Evolutionary conservation across 2,329 filamentous ascomycete species (phyloP).

Genomic region (Cladophialophora psammophila): DNA sequence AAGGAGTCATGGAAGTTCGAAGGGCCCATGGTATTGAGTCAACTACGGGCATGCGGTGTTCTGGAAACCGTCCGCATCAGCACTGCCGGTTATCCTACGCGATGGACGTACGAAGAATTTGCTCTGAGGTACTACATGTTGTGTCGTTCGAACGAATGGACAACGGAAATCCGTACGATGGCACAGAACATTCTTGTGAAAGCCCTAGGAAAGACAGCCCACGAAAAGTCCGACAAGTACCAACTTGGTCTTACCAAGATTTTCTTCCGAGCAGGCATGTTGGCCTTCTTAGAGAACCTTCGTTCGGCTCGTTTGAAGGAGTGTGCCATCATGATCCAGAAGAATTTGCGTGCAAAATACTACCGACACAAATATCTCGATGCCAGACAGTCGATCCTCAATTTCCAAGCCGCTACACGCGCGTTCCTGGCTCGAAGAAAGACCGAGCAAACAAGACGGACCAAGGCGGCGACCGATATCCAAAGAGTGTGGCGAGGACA

Average conservation of each 20-base stretch:
- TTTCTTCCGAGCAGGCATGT: conserved; percentile 99
- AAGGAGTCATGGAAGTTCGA: conserved; percentile 99
- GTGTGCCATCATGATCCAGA: conserved; percentile 97
- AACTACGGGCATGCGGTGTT: conserved; percentile 97
- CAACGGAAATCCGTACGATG: conserved; percentile 91
- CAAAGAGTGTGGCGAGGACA: conserved; percentile 94
- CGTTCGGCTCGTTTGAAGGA: conserved; percentile 89
- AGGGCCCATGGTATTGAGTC: conserved; percentile 97
- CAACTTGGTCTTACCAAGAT: conserved; percentile 98
- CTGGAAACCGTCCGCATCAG: conserved; percentile 97
- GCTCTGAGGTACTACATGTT: conserved; percentile 98
- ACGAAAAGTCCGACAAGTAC: conserved; percentile 86
- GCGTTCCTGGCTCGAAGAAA: conserved; percentile 78
- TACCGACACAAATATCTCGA: conserved; percentile 91
- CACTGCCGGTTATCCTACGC: conserved; percentile 93
- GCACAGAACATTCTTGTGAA: conserved; percentile 89
- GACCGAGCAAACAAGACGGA: conserved; percentile 79
- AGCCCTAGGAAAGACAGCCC: conserved; percentile 79
- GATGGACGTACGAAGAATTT: conserved; percentile 99
- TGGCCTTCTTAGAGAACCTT: conserved; percentile 94
- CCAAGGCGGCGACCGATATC: conserved; percentile 90
- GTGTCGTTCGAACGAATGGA: conserved; percentile 88
- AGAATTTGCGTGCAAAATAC: conserved; percentile 95
- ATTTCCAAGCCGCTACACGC: conserved; percentile 78
- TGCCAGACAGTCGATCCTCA: conserved; percentile 79